Percentiles rank a stretch among this genome's conserved stretches.
Evolutionary conservation across 2,329 filamentous ascomycete genomes (phyloP).

Genomic region (Blastomyces parvus): DNA sequence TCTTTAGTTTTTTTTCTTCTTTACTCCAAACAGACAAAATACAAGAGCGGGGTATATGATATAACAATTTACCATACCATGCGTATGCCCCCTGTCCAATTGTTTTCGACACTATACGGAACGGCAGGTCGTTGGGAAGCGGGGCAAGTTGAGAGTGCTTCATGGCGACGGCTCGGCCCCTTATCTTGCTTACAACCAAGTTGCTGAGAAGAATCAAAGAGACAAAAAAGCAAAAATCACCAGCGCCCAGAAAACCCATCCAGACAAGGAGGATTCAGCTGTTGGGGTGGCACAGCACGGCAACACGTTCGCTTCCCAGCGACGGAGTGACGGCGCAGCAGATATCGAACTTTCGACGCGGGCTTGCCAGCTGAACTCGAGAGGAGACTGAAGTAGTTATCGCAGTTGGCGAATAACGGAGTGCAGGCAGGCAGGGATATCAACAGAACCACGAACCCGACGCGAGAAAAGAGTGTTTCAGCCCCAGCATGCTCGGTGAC

Average conservation of each 20-base stretch:
- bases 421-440: not conserved
- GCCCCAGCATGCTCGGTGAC: not conserved
- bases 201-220: not conserved
- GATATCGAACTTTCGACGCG: not conserved
- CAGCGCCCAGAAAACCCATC: conserved; percentile 4
- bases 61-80: conserved; percentile 67
- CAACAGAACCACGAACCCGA: not conserved
- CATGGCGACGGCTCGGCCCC: conserved; percentile 30
- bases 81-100: conserved; percentile 96
- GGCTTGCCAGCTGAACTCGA: not conserved
- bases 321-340: not conserved
- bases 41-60: not conserved
- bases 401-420: not conserved
- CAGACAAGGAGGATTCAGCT: not conserved
- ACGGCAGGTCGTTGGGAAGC: conserved; percentile 73
- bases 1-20: not conserved
- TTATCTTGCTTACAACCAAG: not conserved
- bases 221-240: not conserved
- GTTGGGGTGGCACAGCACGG: conserved; percentile 2
- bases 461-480: conserved; percentile 3
- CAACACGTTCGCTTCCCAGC: not conserved
- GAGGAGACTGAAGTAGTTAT: too few species aligned
- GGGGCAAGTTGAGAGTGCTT: conserved; percentile 81
- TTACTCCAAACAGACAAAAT: not conserved
- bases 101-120: conserved; percentile 89